Percentiles rank a stretch among this genome's conserved stretches.
These are phyloP conservation scores for Phytophthora chlamydospora DNA, from an alignment of 352 stramenopile species.

Conservation along the genomic window DNA sequence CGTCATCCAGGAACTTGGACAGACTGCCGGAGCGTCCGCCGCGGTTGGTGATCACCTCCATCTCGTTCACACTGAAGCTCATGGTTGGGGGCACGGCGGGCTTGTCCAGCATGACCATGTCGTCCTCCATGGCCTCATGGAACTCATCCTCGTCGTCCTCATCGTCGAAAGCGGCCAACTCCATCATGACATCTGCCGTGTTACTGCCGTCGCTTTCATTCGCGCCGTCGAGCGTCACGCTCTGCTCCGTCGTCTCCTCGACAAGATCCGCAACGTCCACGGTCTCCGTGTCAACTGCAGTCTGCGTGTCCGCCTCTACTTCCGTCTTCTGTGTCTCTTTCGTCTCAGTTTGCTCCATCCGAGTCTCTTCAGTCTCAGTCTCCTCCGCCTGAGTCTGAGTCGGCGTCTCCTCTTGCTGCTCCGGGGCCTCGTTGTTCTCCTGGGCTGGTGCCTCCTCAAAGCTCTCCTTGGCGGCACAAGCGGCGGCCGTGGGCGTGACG, in stretches of 20 bases:
- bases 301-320: neutral
- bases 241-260: constrained; percentile 13
- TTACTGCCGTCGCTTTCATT: constrained; percentile 17
- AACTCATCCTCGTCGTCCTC: constrained; percentile 54
- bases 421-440: constrained; percentile 9
- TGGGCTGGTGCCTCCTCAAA: constrained; percentile 1
- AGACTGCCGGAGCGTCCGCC: constrained; percentile 68
- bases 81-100: constrained; percentile 61
- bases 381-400: neutral
- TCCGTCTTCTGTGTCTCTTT: constrained; percentile 1
- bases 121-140: constrained; percentile 50
- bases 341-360: constrained; percentile 4
- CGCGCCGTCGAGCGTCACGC: constrained; percentile 8
- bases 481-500: constrained; percentile 2
- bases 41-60: constrained; percentile 85
- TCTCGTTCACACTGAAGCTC: constrained; percentile 83
- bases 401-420: neutral
- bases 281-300: neutral
- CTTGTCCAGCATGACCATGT: constrained; percentile 26
- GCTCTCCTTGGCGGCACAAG: neutral
- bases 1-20: constrained; percentile 84
- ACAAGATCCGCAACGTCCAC: neutral
- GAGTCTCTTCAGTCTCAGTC: neutral
- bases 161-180: constrained; percentile 29
- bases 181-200: constrained; percentile 21